Evolutionary conservation across 2,329 filamentous ascomycete species (phyloP).

Genomic region (Calycina herbarum): DNA sequence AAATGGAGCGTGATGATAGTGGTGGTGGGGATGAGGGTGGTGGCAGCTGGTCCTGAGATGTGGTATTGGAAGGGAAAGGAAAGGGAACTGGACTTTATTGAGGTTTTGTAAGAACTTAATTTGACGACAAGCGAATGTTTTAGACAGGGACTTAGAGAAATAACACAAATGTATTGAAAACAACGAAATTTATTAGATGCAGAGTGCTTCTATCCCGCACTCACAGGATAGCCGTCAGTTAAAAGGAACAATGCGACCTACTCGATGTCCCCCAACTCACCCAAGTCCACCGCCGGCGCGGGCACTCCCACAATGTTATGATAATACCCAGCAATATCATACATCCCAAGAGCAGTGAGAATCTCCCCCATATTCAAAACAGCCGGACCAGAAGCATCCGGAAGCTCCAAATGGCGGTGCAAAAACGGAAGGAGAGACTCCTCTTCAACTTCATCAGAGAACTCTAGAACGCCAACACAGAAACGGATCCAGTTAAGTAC

Average conservation of each 20-base stretch:
- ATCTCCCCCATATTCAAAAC: conserved; percentile 5
- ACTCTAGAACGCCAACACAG: conserved; percentile 12
- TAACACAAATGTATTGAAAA: too few species aligned
- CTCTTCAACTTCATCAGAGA: background rate
- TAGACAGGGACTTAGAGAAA: too few species aligned
- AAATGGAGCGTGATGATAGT: too few species aligned
- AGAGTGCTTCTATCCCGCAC: too few species aligned
- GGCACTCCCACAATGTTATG: background rate
- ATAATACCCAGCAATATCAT: background rate
- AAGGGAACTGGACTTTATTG: too few species aligned
- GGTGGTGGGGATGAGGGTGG: too few species aligned
- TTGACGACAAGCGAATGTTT: too few species aligned
- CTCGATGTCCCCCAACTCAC: background rate
- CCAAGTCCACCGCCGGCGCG: background rate
- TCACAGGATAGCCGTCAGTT: background rate
- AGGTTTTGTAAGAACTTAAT: too few species aligned
- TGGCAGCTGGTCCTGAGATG: too few species aligned
- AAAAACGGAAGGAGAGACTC: background rate
- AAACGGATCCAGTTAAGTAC: conserved; percentile 18
- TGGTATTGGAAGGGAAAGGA: too few species aligned
- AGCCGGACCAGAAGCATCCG: background rate
- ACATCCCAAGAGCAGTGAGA: background rate
- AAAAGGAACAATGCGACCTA: background rate
- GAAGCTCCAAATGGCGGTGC: background rate
- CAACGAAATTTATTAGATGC: too few species aligned